Conservation (phyloP, 305 asterid species). For the Monarda citriodora region DNA sequence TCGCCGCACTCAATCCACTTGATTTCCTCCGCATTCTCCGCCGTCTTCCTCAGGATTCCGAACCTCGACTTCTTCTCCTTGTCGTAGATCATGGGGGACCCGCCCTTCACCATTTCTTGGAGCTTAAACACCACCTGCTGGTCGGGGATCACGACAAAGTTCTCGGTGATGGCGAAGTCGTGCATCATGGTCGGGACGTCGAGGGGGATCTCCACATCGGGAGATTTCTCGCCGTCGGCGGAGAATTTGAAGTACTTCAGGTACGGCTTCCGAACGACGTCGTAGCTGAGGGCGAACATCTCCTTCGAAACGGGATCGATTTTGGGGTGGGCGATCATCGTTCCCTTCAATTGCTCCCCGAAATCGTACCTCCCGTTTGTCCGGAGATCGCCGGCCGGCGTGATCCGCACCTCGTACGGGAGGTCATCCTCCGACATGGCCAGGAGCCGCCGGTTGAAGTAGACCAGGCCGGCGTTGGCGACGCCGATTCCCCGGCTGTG, state of each 20-base stretch:
- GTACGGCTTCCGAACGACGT: constrained; percentile 55
- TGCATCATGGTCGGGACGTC: constrained; percentile 68
- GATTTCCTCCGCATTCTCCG: constrained; percentile 27
- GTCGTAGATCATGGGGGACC: constrained; percentile 66
- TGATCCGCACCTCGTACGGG: constrained; percentile 50
- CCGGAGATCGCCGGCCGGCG: constrained; percentile 46
- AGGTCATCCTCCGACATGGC: constrained; percentile 86
- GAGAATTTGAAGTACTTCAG: constrained; percentile 57
- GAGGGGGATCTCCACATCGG: constrained; percentile 50
- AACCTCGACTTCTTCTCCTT: constrained; percentile 52
- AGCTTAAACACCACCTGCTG: constrained; percentile 80
- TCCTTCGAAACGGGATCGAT: constrained; percentile 61
- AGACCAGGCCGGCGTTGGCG: constrained; percentile 72
- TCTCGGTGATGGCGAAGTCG: constrained; percentile 69
- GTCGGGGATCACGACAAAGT: constrained; percentile 58
- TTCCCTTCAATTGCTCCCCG: constrained; percentile 30
- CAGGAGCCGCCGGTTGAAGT: constrained; percentile 42
- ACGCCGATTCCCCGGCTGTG: constrained; percentile 57
- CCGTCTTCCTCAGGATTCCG: constrained; percentile 44
- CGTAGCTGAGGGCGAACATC: constrained; percentile 59
- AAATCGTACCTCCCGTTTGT: constrained; percentile 55
- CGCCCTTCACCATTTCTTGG: constrained; percentile 62
- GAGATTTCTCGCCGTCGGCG: constrained; percentile 38
- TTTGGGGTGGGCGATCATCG: constrained; percentile 85
- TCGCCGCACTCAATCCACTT: constrained; percentile 55